Base-by-base conservation (phyloP, 2,329 filamentous ascomycete genomes). In the Ophiobolus disseminans region DNA sequence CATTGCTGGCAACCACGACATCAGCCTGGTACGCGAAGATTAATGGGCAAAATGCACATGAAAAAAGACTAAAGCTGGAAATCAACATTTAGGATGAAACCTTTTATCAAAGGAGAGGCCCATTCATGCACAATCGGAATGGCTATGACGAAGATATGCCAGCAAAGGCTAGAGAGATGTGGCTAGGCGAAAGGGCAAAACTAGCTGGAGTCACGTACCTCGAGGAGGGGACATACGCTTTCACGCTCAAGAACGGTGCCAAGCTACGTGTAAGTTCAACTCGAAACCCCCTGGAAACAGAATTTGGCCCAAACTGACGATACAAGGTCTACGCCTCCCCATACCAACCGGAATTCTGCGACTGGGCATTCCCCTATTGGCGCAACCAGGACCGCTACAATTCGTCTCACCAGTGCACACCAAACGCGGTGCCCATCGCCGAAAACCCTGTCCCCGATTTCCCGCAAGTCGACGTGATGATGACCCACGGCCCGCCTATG, bases 401-500 rank as follows among this genome's bases (percentile, higher is more conserved):
- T 48, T 68, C 71, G 1, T 31, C 60, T 4, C 61, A 70, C 10
- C 57, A 63, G 13, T 60, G 60, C 28, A 59, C 60, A 1, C 66
- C 67, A 1, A 51, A 53, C 13, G 50, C 65, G 5, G 48, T 45
- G 13, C 61, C 53, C 3, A 73, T 73, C 46, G 72, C 60, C 13
- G 58, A 59, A 7, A 70, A 69, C 21, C 76, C 77, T 0, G 65
- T 81, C 13, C 78, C 80, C 0, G 71, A 76, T 22, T 78, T 65
- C 42, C 72, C 75, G 0, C 58, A 53, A 2, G 65, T 84, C 17
- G 83, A 86, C 62, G 74, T 87, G 6, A 73, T 86, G 54, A 76
- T 86, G 60, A 86, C 84, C 0, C 85, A 87, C 59, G 84, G 84
- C 1, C 84, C 84, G 2, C 83, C 84, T 0, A 63, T 70, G 17